These are phyloP conservation scores for Circinella umbellata DNA, from an alignment of 371 early-diverging fungal species.

Conservation along the genomic window DNA sequence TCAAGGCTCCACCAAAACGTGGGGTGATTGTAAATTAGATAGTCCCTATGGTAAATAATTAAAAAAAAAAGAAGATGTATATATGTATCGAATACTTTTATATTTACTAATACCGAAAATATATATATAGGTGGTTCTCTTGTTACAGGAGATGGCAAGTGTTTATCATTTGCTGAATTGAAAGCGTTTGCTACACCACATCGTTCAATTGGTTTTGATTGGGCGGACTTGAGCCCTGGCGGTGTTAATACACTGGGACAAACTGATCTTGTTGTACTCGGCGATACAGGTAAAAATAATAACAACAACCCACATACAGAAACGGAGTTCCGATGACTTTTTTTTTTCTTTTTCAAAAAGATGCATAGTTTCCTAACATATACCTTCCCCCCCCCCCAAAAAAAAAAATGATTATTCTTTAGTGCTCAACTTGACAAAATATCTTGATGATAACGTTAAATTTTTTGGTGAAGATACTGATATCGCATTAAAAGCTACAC, in stretches of 20 bases:
- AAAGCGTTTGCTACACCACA: conserved; percentile 23
- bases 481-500: conserved; percentile 30
- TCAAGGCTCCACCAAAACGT: conserved; percentile 18
- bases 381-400: too few relatives aligned
- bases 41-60: conserved; percentile 52
- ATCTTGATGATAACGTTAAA: conserved; percentile 13
- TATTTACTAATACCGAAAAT: not conserved
- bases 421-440: conserved; percentile 45
- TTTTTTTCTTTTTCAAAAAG: too few relatives aligned
- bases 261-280: conserved; percentile 45
- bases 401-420: not conserved
- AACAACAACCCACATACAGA: not conserved
- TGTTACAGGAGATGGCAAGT: conserved; percentile 27
- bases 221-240: conserved; percentile 42
- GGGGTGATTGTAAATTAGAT: conserved; percentile 32
- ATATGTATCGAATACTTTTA: not conserved
- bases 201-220: conserved; percentile 40
- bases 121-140: conserved; percentile 31
- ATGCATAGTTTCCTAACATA: too few relatives aligned
- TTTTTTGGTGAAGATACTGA: conserved; percentile 39
- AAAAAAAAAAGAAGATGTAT: too few relatives aligned
- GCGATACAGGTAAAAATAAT: conserved; percentile 51
- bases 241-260: conserved; percentile 26
- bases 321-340: not conserved
- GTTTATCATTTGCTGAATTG: conserved; percentile 40